These are phyloP conservation scores for Phlebiopsis gigantea DNA, from an alignment of 768 basidiomycete species.

Conservation along the genomic window DNA sequence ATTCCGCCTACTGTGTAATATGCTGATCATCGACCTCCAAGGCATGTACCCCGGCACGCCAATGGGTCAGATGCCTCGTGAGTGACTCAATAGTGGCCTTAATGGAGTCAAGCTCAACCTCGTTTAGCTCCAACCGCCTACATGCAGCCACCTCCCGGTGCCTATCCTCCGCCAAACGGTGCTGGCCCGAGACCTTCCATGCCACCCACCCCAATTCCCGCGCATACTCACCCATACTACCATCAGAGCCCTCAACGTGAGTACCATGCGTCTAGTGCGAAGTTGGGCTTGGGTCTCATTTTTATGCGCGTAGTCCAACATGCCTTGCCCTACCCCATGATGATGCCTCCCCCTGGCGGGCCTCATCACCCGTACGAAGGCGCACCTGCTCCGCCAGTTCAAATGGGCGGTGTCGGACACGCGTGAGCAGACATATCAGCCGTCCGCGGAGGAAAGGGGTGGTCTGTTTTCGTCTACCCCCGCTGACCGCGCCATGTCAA, in stretches of 20 bases:
- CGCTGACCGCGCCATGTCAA: neutral
- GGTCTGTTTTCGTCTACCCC: neutral
- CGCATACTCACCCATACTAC: conserved; percentile 84
- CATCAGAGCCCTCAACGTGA: conserved; percentile 86
- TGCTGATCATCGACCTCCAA: conserved; percentile 21
- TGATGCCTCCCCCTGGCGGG: conserved; percentile 79
- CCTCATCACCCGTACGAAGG: conserved; percentile 74
- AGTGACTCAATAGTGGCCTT: conserved; percentile 21
- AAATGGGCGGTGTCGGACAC: conserved; percentile 68
- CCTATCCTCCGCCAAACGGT: conserved; percentile 76
- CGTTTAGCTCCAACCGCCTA: conserved; percentile 63
- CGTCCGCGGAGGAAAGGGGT: neutral
- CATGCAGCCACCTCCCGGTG: conserved; percentile 72
- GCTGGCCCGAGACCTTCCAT: conserved; percentile 78
- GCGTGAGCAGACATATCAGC: conserved; percentile 34
- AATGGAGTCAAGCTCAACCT: neutral
- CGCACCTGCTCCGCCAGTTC: conserved; percentile 61
- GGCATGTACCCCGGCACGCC: conserved; percentile 79
- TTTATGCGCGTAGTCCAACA: conserved; percentile 61
- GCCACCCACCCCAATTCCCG: conserved; percentile 87
- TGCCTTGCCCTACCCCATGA: conserved; percentile 85
- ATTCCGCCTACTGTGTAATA: neutral
- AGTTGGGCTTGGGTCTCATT: conserved; percentile 12
- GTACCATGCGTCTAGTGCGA: conserved; percentile 22
- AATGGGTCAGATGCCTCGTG: conserved; percentile 88